Percentiles rank a stretch among this genome's conserved stretches.
These are phyloP conservation scores for Croton laevigatus DNA, from an alignment of 441 rosid species.

Conservation along the genomic window DNA sequence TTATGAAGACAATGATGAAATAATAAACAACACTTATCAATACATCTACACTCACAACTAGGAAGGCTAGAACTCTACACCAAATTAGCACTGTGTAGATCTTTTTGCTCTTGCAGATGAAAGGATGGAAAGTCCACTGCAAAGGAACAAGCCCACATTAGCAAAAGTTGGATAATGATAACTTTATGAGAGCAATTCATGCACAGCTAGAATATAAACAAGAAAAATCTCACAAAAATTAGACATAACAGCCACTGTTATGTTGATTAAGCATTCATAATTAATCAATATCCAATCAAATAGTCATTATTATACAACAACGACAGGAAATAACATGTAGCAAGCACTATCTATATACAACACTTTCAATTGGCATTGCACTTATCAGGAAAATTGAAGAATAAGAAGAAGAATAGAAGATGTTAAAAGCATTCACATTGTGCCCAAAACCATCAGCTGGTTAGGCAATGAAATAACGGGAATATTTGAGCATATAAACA, in stretches of 20 bases:
- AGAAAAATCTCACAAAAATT: neutral
- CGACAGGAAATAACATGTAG: neutral
- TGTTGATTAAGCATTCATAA: neutral
- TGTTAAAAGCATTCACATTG: neutral
- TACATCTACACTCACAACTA: slow-evolving; percentile 69
- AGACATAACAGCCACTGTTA: neutral
- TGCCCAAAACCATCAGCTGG: neutral
- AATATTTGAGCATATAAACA: neutral
- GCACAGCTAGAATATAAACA: neutral
- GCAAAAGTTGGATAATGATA: neutral
- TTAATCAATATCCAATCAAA: slow-evolving; percentile 4
- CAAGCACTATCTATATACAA: neutral
- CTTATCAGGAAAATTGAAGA: too few species aligned
- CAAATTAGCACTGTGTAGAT: slow-evolving; percentile 95
- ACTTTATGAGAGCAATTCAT: neutral
- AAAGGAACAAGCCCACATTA: slow-evolving; percentile 20
- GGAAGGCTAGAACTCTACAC: slow-evolving; percentile 96
- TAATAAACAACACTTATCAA: neutral
- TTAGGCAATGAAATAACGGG: neutral
- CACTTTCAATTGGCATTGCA: neutral
- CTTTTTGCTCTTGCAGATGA: slow-evolving; percentile 87
- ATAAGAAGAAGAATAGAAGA: neutral
- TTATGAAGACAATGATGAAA: too few species aligned
- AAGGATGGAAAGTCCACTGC: slow-evolving; percentile 99
- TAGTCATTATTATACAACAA: neutral